These are phyloP conservation scores for Cercospora zeae-maydis DNA, from an alignment of 2,329 filamentous ascomycete genomes.

Conservation along the genomic window DNA sequence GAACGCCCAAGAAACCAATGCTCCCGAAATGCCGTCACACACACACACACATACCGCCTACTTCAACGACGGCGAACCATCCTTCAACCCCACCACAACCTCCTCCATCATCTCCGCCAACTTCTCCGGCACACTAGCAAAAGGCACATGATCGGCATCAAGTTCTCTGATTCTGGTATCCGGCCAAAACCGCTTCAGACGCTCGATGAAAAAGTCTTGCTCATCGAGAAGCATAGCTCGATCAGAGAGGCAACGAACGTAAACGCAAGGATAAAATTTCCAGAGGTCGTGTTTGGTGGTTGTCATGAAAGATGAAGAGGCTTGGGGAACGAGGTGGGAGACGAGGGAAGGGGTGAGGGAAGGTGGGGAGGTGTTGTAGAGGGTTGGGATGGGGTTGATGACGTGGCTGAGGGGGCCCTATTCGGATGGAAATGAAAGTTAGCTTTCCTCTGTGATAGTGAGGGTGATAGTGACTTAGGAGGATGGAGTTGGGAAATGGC, in stretches of 20 bases:
- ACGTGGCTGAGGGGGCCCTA: conserved; percentile 16
- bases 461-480: too few species aligned
- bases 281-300: conserved; percentile 13
- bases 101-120: conserved; percentile 13
- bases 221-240: conserved; percentile 16
- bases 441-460: too few species aligned
- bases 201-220: conserved; percentile 19
- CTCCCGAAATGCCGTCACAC: not conserved
- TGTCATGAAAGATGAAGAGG: conserved; percentile 13
- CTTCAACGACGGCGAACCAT: not conserved
- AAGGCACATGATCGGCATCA: conserved; percentile 17
- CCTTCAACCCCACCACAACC: conserved; percentile 10
- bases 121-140: conserved; percentile 11
- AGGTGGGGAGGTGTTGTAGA: conserved; percentile 12
- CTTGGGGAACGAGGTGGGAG: conserved; percentile 14
- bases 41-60: not conserved
- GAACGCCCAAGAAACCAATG: not conserved
- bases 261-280: conserved; percentile 12
- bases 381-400: conserved; percentile 8
- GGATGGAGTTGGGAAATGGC: not conserved
- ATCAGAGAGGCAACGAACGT: conserved; percentile 18
- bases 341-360: not conserved
- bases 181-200: not conserved
- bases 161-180: conserved; percentile 11
- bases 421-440: not conserved